These are phyloP conservation scores for Annulohypoxylon bovei DNA, from an alignment of 495 filamentous ascomycete species.

Conservation along the genomic window DNA sequence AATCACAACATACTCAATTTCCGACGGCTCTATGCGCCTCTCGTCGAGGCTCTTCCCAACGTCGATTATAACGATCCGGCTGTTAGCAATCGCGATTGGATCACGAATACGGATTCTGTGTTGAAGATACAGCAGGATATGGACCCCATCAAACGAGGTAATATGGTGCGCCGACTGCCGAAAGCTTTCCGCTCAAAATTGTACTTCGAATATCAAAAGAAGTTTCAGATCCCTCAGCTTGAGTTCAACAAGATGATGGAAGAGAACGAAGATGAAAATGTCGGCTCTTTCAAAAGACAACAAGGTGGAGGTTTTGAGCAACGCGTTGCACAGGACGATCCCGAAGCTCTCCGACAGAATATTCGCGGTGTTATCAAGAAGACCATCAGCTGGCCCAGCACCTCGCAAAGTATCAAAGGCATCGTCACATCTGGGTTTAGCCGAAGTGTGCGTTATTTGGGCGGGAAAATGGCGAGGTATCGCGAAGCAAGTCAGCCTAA, in stretches of 20 bases:
- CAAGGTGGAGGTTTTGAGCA: constrained; percentile 87
- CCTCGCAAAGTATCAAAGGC: constrained; percentile 84
- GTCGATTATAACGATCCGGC: constrained; percentile 78
- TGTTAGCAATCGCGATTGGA: constrained; percentile 69
- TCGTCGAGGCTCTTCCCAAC: constrained; percentile 90
- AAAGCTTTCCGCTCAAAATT: constrained; percentile 86
- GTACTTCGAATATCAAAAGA: constrained; percentile 93
- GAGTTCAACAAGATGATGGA: constrained; percentile 91
- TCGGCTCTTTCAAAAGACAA: constrained; percentile 71
- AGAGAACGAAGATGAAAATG: constrained; percentile 73
- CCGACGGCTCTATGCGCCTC: constrained; percentile 84
- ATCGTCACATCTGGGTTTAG: constrained; percentile 76
- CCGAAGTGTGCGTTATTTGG: constrained; percentile 76
- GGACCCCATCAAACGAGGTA: constrained; percentile 87
- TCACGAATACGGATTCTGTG: constrained; percentile 65
- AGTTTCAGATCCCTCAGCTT: constrained; percentile 81
- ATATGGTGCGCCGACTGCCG: constrained; percentile 94
- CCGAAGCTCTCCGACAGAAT: constrained; percentile 69
- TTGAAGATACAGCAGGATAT: constrained; percentile 81
- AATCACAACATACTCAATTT: constrained; percentile 90
- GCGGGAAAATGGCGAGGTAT: constrained; percentile 84
- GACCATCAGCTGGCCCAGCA: constrained; percentile 91
- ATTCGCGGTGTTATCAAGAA: constrained; percentile 79
- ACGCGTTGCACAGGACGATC: constrained; percentile 75
- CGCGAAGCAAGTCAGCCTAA: constrained; percentile 53